Evolutionary conservation across 306 rosid genomes (phyloP).

Genomic region (Lupinus albus): DNA sequence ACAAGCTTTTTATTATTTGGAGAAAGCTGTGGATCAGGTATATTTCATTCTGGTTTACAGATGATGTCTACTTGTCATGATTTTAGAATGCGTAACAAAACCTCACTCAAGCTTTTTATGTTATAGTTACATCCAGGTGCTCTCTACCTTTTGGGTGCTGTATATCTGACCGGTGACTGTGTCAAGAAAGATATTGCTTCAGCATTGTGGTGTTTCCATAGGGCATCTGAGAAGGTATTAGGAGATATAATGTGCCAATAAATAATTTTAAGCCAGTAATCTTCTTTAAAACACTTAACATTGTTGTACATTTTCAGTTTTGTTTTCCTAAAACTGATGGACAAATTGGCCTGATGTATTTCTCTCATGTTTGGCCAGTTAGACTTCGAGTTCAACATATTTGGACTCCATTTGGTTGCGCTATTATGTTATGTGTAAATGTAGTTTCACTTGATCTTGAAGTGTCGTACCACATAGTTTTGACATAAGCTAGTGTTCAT

Average conservation of each 20-base stretch:
- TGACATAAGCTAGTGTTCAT: slow-evolving; percentile 2
- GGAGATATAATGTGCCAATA: slow-evolving; percentile 6
- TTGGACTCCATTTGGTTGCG: slow-evolving; percentile 26
- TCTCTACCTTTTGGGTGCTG: slow-evolving; percentile 87
- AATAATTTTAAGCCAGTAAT: slow-evolving; percentile 24
- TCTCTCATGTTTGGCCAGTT: slow-evolving; percentile 18
- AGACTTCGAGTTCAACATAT: slow-evolving; percentile 12
- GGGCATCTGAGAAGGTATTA: slow-evolving; percentile 89
- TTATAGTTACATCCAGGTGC: slow-evolving; percentile 93
- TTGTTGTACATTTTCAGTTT: slow-evolving; percentile 1
- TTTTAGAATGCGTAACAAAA: slow-evolving; percentile 34
- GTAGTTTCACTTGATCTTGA: not conserved
- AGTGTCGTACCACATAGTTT: not conserved
- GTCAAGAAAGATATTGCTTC: slow-evolving; percentile 75
- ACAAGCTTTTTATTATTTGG: slow-evolving; percentile 90
- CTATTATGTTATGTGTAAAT: slow-evolving; percentile 8
- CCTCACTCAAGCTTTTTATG: slow-evolving; percentile 48
- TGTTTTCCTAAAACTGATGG: slow-evolving; percentile 4
- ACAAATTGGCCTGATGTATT: not conserved
- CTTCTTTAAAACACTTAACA: not conserved
- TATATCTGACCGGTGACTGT: slow-evolving; percentile 87
- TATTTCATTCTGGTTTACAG: slow-evolving; percentile 20
- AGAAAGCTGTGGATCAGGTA: slow-evolving; percentile 96
- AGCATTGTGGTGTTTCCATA: slow-evolving; percentile 88
- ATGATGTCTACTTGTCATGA: slow-evolving; percentile 31